Percentiles rank a stretch among this genome's conserved stretches.
Evolutionary conservation across 208 protist genomes (phyloP).

Genomic region (Herpetomonas samuelpessoai): DNA sequence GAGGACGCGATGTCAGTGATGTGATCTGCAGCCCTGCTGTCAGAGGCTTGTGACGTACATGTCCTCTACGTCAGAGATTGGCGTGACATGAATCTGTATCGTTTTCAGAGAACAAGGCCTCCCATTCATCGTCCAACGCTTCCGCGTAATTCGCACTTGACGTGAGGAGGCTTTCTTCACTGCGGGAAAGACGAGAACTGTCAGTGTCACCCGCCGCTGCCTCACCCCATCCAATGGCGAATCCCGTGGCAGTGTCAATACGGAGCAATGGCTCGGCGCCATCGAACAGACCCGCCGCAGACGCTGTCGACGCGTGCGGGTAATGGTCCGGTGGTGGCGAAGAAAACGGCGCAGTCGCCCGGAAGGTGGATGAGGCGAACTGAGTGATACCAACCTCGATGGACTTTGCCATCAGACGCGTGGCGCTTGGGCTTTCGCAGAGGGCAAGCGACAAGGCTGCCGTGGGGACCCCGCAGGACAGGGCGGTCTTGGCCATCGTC

Average conservation of each 20-base stretch:
- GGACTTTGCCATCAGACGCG: conserved; percentile 13
- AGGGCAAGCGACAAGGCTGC: conserved; percentile 39
- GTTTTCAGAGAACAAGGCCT: conserved; percentile 3
- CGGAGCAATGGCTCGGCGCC: conserved; percentile 20
- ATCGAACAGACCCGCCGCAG: conserved; percentile 23
- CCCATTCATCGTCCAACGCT: not conserved
- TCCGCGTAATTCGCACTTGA: not conserved
- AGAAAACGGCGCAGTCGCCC: not conserved
- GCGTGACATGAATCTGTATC: too few species aligned
- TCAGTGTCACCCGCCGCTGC: conserved; percentile 1
- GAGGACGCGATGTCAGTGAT: too few species aligned
- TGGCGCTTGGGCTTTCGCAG: conserved; percentile 8
- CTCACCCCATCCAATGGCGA: conserved; percentile 45
- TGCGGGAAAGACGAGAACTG: not conserved
- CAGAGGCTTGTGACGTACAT: too few species aligned
- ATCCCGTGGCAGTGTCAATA: conserved; percentile 25
- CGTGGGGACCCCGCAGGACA: conserved; percentile 53
- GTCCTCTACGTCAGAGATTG: too few species aligned
- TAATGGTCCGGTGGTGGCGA: not conserved
- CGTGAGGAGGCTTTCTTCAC: not conserved
- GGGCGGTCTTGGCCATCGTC: conserved; percentile 68
- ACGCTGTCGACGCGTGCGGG: not conserved
- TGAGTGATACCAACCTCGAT: conserved; percentile 33
- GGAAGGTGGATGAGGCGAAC: conserved; percentile 33
- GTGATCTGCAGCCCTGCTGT: too few species aligned